Base-by-base conservation (phyloP, 495 filamentous ascomycete species). In the Barbatosphaeria neglecta region DNA sequence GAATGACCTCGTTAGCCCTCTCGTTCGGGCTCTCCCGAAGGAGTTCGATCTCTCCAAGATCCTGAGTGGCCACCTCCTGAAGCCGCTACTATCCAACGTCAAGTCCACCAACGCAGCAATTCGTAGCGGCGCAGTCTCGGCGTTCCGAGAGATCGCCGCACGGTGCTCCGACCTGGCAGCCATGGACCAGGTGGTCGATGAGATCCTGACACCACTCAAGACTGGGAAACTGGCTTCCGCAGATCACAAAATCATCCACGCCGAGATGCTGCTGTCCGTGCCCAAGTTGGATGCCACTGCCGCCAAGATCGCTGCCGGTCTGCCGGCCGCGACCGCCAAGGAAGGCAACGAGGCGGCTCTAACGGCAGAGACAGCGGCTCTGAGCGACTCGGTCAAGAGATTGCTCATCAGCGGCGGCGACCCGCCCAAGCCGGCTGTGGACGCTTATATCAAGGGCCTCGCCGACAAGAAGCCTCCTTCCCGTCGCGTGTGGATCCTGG, bases 281-380 rank as follows among this genome's bases (percentile, higher is more conserved):
- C 73, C 77, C 1, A 57, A 68, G 20, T 80, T 77, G 1, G 56
- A 61, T 23, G 63, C 70, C 11, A 66, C 81, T 19, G 81, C 84
- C 0, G 69, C 69, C 28, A 82, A 83, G 48, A 68, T 93, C n/a
- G 73, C 80, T 25, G 61, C 74, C 28, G 77, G 74, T 7, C 69
- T 97, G 22, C 72, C 81, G 15, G 63, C 77, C 15, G 59, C 84
- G 8, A 75, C 80, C 19, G 62, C 70, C 3, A 92, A 94, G 46
- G 92, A 98, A 63, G 79, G 86, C 6, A 97, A 90, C 55, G 93
- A 98, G 60, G 65, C 69, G 38, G 87, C 87, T 27, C 64, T 92
- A 6, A 74, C 71, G 41, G 80, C 86, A n/a, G 85, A 94, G 56
- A 73, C 84, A 10, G 67, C 73, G 18, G 77, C 86, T 0, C 69